Evolutionary conservation across 805 yeast genomes (phyloP), one percentile per base, ranked within the genome.

Genomic region (Hanseniaspora thailandica): DNA sequence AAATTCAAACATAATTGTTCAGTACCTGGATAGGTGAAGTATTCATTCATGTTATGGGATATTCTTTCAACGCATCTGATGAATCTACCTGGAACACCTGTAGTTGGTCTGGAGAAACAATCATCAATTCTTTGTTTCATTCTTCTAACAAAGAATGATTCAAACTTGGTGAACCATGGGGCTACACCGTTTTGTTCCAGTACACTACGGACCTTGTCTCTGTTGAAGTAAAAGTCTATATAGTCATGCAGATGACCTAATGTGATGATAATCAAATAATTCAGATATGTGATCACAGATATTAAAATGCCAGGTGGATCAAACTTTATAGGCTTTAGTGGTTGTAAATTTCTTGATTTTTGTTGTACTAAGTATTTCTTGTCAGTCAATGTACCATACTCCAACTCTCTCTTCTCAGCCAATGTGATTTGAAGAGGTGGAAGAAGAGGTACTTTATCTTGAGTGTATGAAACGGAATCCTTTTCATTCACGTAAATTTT

Each of bases 41-140:
- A 74, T 38, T 74, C 73, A 63, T 80, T 80, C 61, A 77, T 76
- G 59, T 83, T 82, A 45, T 75, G 73, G n/a, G 88, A 75, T 31
- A 72, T 69, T 61, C 98, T 79, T 61, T 87, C 89, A 61, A 83
- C 81, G 61, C 95, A 82, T 55, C 81, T 77, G 61, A 90, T 81
- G 62, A 74, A 82, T 66, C 99, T 80, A 26, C 99, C 99, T 1
- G 99, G 97, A 20, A 90, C 97, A 49, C 97, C 97, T 56, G 85
- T 84, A n/a, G 94, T 86, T 41, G 96, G 96, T 65, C 96, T 80
- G 1, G 94, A 86, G 67, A 93, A 93, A 68, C 96, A 87, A 69
- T 90, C 97, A 65, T 86, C 95, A 55, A 93, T 78, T 68, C 96
- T 84, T 60, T 76, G 78, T 66, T 93, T 89, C 74, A 93, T 76